phyloP scores from a whole-genome alignment of 306 rosid species.

The Geum urbanum region DNA sequence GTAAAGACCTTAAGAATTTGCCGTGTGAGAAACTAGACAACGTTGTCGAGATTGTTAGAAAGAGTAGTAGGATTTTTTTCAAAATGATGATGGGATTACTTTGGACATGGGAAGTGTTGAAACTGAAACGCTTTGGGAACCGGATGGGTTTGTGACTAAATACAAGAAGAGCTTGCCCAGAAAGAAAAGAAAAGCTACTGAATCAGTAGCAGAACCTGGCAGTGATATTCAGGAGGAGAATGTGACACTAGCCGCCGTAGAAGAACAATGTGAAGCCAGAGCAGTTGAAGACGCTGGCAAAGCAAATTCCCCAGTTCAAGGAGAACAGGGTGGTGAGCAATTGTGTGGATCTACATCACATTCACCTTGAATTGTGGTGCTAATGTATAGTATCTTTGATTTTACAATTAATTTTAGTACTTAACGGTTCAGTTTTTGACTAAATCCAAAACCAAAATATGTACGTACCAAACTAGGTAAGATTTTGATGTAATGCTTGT shows the following conservation, averaged over 20 bases:
- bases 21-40: slow-evolving; percentile 76
- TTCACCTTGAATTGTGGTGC: too few species aligned
- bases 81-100: slow-evolving; percentile 88
- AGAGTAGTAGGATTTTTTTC: slow-evolving; percentile 59
- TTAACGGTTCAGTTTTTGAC: too few species aligned
- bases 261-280: slow-evolving; percentile 31
- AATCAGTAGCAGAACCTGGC: slow-evolving; percentile 41
- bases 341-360: slow-evolving; percentile 52
- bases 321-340: slow-evolving; percentile 35
- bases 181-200: slow-evolving; percentile 59
- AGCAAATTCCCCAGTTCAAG: slow-evolving; percentile 33
- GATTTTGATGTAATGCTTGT: too few species aligned
- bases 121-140: slow-evolving; percentile 91
- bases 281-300: slow-evolving; percentile 34
- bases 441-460: too few species aligned
- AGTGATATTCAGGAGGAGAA: slow-evolving; percentile 41
- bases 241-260: slow-evolving; percentile 30
- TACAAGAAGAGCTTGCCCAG: slow-evolving; percentile 73
- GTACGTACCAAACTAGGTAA: too few species aligned
- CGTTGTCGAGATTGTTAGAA: slow-evolving; percentile 73
- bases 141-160: slow-evolving; percentile 76
- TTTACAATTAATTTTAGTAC: too few species aligned
- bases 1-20: slow-evolving; percentile 61
- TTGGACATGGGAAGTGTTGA: slow-evolving; percentile 84
- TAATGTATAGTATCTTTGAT: too few species aligned